Conservation (phyloP, 305 asterid genomes). For the Solanum hybrid region DNA sequence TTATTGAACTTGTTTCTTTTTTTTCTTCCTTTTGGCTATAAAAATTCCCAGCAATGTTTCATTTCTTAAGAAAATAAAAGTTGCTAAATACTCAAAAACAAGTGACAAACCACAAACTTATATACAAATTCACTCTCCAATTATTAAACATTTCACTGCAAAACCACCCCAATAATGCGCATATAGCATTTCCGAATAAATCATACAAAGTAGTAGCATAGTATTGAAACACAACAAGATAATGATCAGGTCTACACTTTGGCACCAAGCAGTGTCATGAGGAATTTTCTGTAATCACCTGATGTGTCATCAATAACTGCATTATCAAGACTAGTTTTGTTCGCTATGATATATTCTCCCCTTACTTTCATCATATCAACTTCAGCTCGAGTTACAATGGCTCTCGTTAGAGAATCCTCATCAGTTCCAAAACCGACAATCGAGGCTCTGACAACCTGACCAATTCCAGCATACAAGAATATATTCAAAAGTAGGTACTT, state of each 20-base stretch:
- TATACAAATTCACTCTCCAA: not conserved
- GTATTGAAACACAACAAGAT: not conserved
- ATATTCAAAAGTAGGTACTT: not conserved
- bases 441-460: conserved; percentile 50
- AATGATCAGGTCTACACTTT: conserved; percentile 21
- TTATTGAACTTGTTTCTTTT: not conserved
- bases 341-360: conserved; percentile 38
- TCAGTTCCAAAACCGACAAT: conserved; percentile 62
- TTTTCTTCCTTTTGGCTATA: not conserved
- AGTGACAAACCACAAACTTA: not conserved
- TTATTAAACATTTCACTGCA: not conserved
- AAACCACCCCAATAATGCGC: not conserved
- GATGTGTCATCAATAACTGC: conserved; percentile 70
- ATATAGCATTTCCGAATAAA: not conserved
- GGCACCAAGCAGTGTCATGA: conserved; percentile 62
- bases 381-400: conserved; percentile 53
- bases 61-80: not conserved
- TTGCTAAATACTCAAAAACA: not conserved
- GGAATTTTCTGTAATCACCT: conserved; percentile 63
- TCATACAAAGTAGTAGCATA: not conserved
- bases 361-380: conserved; percentile 53
- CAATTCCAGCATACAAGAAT: not conserved
- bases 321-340: conserved; percentile 36
- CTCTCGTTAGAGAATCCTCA: conserved; percentile 67
- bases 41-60: not conserved